These are phyloP conservation scores for Chondrus crispus DNA, from an alignment of 23 red algal species.

Conservation along the genomic window DNA sequence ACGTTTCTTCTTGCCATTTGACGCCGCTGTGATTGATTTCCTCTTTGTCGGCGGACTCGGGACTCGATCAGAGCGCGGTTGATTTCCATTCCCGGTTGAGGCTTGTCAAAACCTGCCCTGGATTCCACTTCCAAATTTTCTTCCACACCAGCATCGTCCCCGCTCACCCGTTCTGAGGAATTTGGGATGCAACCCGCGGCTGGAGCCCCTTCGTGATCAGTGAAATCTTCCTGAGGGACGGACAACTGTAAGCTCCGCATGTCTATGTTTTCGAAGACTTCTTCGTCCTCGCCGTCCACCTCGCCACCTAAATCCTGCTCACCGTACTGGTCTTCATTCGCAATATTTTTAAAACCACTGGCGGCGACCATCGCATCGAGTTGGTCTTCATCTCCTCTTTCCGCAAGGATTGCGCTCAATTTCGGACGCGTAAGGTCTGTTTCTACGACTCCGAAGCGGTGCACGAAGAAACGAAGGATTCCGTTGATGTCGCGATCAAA, in stretches of 20 bases:
- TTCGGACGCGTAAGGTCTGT: constrained; percentile 2
- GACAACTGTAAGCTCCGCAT: background rate
- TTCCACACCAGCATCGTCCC: background rate
- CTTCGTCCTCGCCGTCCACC: background rate
- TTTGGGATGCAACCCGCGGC: background rate
- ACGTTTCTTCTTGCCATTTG: constrained; percentile 58
- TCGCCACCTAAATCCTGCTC: background rate
- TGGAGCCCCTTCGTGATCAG: background rate
- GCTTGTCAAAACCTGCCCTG: background rate
- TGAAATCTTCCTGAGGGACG: background rate
- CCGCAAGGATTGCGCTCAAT: background rate
- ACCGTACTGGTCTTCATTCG: background rate
- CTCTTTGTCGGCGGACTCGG: constrained; percentile 51
- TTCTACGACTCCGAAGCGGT: constrained; percentile 69
- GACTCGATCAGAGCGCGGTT: constrained; percentile 46
- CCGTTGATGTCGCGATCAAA: constrained; percentile 72
- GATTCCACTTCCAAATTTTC: background rate
- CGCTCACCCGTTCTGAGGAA: background rate
- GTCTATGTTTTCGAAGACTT: background rate
- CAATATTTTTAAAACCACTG: constrained; percentile 54
- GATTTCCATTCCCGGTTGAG: background rate
- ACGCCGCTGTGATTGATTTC: constrained; percentile 33
- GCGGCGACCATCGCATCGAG: constrained; percentile 48
- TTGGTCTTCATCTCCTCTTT: background rate
- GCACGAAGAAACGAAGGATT: constrained; percentile 62